phyloP scores from a whole-genome alignment of 2,329 filamentous ascomycete genomes.

The Phaeosphaeriaceae sp. region DNA sequence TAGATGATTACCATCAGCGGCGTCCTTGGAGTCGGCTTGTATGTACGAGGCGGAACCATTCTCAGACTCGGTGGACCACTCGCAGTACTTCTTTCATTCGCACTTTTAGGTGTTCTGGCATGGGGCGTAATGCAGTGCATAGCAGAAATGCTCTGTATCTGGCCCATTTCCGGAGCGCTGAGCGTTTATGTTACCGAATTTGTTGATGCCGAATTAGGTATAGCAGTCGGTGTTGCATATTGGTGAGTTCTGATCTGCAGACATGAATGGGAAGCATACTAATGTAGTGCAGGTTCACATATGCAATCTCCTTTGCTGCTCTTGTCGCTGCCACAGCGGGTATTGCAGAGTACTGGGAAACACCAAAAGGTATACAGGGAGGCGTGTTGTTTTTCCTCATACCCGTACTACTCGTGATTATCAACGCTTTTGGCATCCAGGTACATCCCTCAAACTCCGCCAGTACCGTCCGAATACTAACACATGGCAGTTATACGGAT shows the following conservation, averaged over 20 bases:
- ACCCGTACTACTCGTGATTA: slow-evolving; percentile 2
- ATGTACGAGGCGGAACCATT: slow-evolving; percentile 6
- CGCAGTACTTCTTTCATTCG: slow-evolving; percentile 6
- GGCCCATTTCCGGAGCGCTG: slow-evolving; percentile 39
- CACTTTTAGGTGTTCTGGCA: slow-evolving; percentile 6
- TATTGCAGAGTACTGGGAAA: slow-evolving; percentile 8
- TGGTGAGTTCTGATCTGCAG: slow-evolving; percentile 29
- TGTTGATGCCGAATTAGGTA: slow-evolving; percentile 42
- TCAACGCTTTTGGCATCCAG: slow-evolving; percentile 9
- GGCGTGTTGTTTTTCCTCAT: slow-evolving; percentile 7
- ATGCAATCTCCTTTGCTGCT: slow-evolving; percentile 7
- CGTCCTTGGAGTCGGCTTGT: slow-evolving; percentile 8
- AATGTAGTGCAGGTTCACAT: slow-evolving; percentile 5
- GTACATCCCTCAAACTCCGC: not conserved
- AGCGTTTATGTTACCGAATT: slow-evolving; percentile 43
- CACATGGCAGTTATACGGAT: slow-evolving; percentile 6
- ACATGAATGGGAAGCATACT: not conserved
- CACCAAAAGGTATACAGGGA: slow-evolving; percentile 6
- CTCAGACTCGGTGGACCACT: slow-evolving; percentile 11
- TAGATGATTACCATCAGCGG: slow-evolving; percentile 14
- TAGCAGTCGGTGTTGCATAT: slow-evolving; percentile 41
- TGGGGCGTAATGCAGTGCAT: slow-evolving; percentile 12
- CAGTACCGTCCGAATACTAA: not conserved
- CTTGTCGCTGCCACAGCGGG: slow-evolving; percentile 9
- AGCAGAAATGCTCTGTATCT: slow-evolving; percentile 13